Evolutionary conservation across 176 grass and related monocot species (phyloP), one percentile per base, ranked within the genome.

Genomic region (Chloris gayana): DNA sequence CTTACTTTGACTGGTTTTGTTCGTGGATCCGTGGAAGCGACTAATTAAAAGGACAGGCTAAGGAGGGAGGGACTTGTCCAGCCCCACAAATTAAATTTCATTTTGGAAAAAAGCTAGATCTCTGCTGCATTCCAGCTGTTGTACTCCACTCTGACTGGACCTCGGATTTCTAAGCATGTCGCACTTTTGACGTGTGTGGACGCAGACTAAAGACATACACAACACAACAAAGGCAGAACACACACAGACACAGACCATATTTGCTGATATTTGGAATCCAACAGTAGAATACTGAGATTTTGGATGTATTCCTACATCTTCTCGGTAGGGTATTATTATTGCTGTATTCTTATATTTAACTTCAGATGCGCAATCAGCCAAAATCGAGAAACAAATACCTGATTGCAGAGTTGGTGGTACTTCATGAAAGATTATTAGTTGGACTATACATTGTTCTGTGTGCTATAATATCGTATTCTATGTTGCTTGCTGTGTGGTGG

Each of bases 41-140:
- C 46, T 25, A n/a, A n/a, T n/a, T n/a, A 33, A 67, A 75, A 56
- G 35, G 18, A 60, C 25, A 32, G 27, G 34, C 68, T 79, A 80
- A 80, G 84, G 80, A 86, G 35, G 84, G 69, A 76, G 46, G 49
- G 35, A 59, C 59, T 80, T 67, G 76, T 45, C 22, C 77, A 15
- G 44, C 14, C 68, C 46, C 3, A 33, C 35, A 5, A 60, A 45
- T 33, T 35, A 27, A 17, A 39, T 26, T 74, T 58, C 26, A 2
- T 46, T 81, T 67, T 35, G 19, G 19, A 44, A 57, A 57, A 74
- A 80, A 34, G 63, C 3, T 14, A 19, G 14, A 2, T 33, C 38
- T 84, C 5, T 64, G 31, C 64, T 64, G 73, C 38, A 51, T 35
- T 64, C 24, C 17, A 67, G 4, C 46, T 72, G 56, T 31, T 78